These are phyloP conservation scores for Candida glucosophila DNA, from an alignment of 1,139 yeast genomes.

Conservation along the genomic window DNA sequence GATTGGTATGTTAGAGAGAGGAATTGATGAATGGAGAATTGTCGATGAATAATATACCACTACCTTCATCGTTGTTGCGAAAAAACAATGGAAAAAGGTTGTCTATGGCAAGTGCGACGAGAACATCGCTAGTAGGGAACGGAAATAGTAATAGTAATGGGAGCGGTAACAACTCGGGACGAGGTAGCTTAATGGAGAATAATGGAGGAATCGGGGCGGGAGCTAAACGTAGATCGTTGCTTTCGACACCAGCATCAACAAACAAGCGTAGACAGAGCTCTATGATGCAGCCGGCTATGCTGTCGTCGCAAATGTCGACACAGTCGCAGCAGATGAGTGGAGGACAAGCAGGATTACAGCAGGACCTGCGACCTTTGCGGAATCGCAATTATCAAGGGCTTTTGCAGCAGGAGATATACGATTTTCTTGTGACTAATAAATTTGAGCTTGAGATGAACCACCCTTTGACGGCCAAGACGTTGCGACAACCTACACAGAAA, in stretches of 20 bases:
- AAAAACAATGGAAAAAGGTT: conserved; percentile 23
- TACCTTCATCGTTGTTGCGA: conserved; percentile 20
- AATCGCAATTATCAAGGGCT: conserved; percentile 60
- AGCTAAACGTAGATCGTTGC: conserved; percentile 25
- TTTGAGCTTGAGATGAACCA: conserved; percentile 73
- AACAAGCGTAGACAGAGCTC: conserved; percentile 25
- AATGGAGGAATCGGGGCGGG: conserved; percentile 7
- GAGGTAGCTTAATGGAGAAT: conserved; percentile 3
- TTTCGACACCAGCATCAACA: conserved; percentile 33
- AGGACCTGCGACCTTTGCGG: conserved; percentile 71
- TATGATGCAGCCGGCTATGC: conserved; percentile 6
- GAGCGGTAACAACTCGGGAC: conserved; percentile 3
- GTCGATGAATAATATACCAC: conserved; percentile 8
- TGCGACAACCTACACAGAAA: conserved; percentile 78
- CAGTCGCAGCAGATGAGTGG: conserved; percentile 7
- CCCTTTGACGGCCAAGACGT: conserved; percentile 54
- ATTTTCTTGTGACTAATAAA: conserved; percentile 51
- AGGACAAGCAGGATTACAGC: conserved; percentile 5
- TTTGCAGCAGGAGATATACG: conserved; percentile 59
- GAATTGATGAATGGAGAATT: conserved; percentile 4
- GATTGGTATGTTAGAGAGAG: too few relatives aligned
- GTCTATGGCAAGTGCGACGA: conserved; percentile 28
- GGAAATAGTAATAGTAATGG: conserved; percentile 4
- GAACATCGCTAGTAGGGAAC: conserved; percentile 20
- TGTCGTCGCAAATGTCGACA: conserved; percentile 12